Conservation (phyloP, 2,329 filamentous ascomycete species). For the Phaeophleospora eucalypticola region DNA sequence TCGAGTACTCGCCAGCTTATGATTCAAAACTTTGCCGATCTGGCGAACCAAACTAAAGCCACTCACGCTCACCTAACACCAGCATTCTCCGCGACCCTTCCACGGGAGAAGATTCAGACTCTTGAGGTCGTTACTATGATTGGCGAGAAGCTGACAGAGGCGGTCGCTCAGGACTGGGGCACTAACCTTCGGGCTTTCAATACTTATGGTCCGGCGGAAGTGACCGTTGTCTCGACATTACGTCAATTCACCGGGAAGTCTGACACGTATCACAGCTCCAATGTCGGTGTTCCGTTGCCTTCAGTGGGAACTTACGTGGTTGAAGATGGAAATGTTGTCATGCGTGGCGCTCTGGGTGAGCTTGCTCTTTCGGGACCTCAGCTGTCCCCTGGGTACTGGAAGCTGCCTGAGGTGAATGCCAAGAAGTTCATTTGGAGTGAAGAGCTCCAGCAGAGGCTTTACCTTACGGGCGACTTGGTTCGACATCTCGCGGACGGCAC, state of each 20-base stretch:
- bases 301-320: conserved; percentile 12
- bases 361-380: conserved; percentile 31
- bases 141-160: conserved; percentile 13
- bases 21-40: conserved; percentile 12
- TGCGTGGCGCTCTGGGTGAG: conserved; percentile 26
- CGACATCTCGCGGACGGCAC: conserved; percentile 15
- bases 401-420: conserved; percentile 29
- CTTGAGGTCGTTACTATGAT: conserved; percentile 16
- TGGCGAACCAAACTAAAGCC: conserved; percentile 3
- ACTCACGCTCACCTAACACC: conserved; percentile 16
- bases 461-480: conserved; percentile 21
- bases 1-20: conserved; percentile 14
- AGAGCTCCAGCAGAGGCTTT: conserved; percentile 45
- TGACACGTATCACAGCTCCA: conserved; percentile 13
- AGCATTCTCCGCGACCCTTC: conserved; percentile 7
- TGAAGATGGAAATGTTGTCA: conserved; percentile 7
- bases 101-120: conserved; percentile 6
- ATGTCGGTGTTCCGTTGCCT: conserved; percentile 9
- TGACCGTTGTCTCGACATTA: conserved; percentile 15
- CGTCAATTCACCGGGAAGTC: conserved; percentile 11
- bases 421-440: conserved; percentile 37
- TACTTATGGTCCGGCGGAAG: conserved; percentile 15
- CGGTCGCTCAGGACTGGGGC: conserved; percentile 5
- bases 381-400: conserved; percentile 31
- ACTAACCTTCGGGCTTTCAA: conserved; percentile 12